Percentiles rank a stretch among this genome's conserved stretches.
phyloP scores from a whole-genome alignment of 495 filamentous ascomycete genomes.

The Xylaria grammica region DNA sequence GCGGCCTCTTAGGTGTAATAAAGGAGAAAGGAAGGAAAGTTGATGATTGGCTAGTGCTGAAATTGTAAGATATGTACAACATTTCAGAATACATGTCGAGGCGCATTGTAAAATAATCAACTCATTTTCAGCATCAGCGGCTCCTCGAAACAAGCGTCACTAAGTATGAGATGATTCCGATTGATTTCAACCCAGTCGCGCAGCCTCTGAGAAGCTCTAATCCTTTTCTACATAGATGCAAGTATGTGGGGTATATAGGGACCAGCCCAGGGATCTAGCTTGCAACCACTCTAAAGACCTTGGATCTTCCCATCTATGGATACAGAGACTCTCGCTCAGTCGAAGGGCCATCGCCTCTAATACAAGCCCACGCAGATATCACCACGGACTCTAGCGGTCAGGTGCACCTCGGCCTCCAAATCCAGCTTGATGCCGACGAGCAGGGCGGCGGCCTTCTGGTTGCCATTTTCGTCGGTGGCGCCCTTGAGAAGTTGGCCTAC shows the following conservation, averaged over 20 bases:
- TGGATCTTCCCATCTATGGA: constrained; percentile 7
- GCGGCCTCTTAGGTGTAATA: constrained; percentile 42
- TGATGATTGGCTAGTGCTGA: constrained; percentile 55
- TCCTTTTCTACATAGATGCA: constrained; percentile 1
- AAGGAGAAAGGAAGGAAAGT: constrained; percentile 20
- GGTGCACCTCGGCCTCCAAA: constrained; percentile 52
- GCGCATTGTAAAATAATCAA: background rate
- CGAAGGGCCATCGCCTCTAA: constrained; percentile 17
- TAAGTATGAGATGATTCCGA: background rate
- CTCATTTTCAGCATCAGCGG: background rate
- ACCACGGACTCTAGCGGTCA: constrained; percentile 51
- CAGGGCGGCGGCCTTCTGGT: constrained; percentile 48
- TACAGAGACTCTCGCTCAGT: background rate
- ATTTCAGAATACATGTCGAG: background rate
- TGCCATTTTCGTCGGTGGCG: constrained; percentile 47
- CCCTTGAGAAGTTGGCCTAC: constrained; percentile 45
- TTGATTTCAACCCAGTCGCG: background rate
- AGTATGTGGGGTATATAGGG: constrained; percentile 16
- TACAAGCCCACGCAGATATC: constrained; percentile 47
- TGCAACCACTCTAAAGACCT: constrained; percentile 1
- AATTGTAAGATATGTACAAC: constrained; percentile 43
- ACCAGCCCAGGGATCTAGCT: constrained; percentile 17
- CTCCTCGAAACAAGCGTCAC: background rate
- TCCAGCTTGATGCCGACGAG: constrained; percentile 55
- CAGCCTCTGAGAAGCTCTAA: background rate